Base-by-base conservation (phyloP, 176 grass and related monocot genomes). In the Eragrostis curvula region DNA sequence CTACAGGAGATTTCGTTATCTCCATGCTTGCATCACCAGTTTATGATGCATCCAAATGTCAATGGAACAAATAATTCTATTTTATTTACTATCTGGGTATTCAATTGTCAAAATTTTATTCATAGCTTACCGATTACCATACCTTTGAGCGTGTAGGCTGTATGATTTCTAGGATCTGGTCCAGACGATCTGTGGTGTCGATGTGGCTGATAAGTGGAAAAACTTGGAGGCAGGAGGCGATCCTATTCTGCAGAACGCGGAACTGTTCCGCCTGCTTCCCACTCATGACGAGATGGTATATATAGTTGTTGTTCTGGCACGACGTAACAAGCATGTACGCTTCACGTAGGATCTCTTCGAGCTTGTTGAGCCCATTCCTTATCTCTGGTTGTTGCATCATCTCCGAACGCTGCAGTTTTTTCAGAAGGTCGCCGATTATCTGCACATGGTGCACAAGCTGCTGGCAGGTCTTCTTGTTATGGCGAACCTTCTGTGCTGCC, bases 181-280 rank as follows among this genome's bases (percentile, higher is more conserved):
- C 70, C 32, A 74, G 32, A 6, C 70, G 82, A 77, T 75, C 70
- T 20, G 79, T 21, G 50, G 83, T 74, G 62, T 94, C 81, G 36
- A 92, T 90, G 40, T 92, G 92, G 24, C 81, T 92, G 71, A 95
- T 82, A 23, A 95, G 81, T 16, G 92, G 92, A 58, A 95, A 88
- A 59, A 94, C 72, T 43, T 71, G 79, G 18, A 95, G 78, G 68
- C 87, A 90, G 1, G 78, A 85, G 9, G 89, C 82, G 24, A 95
- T 85, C 63, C 87, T 88, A 23, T 43, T 75, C 82, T 95, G 89
- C 32, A 85, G 84, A 65, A 62, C 85, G 0, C 42, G 59, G 65
- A 92, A 88, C 81, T 80, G 89, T 24, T 89, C 84, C 23, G 84
- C 87, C 16, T 83, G 78, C 51, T 80, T 87, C 87, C 78, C 79